Evolutionary conservation across 2,329 filamentous ascomycete species (phyloP).

Genomic region (Colletotrichum cereale): DNA sequence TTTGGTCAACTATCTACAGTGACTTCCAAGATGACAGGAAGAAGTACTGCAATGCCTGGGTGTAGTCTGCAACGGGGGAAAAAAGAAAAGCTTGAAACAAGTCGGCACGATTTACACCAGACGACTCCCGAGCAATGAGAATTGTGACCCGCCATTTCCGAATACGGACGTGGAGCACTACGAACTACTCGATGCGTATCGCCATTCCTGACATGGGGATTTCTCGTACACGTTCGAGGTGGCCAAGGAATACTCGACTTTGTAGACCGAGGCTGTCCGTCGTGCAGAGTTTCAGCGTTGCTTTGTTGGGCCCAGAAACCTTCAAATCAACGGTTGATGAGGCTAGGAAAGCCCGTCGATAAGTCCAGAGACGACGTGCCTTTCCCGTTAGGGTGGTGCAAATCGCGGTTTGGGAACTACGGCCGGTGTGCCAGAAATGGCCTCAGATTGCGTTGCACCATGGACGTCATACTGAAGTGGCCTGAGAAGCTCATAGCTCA

Average conservation of each 20-base stretch:
- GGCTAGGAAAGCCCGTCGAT: neutral
- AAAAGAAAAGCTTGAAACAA: neutral
- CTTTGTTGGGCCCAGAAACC: neutral
- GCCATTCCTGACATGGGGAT: too few species aligned
- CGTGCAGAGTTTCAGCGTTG: neutral
- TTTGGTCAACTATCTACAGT: conserved; percentile 32
- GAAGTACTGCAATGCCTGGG: conserved; percentile 19
- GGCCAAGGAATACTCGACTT: neutral
- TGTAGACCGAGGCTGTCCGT: neutral
- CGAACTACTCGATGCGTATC: neutral
- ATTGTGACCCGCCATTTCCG: neutral
- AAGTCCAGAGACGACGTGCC: too few species aligned
- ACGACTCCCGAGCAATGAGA: neutral
- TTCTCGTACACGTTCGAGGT: too few species aligned
- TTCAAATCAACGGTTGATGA: too few species aligned
- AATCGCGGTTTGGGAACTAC: too few species aligned
- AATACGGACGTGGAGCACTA: neutral
- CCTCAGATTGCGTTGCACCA: neutral
- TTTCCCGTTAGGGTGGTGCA: too few species aligned
- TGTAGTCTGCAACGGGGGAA: neutral
- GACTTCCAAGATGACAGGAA: conserved; percentile 26
- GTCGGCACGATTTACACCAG: neutral
- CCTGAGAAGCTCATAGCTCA: neutral
- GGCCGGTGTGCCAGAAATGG: too few species aligned
- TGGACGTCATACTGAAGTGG: neutral